Evolutionary conservation across 1,139 yeast genomes (phyloP), one percentile per base, ranked within the genome.

Genomic region (Suhomyces panamericanus): DNA sequence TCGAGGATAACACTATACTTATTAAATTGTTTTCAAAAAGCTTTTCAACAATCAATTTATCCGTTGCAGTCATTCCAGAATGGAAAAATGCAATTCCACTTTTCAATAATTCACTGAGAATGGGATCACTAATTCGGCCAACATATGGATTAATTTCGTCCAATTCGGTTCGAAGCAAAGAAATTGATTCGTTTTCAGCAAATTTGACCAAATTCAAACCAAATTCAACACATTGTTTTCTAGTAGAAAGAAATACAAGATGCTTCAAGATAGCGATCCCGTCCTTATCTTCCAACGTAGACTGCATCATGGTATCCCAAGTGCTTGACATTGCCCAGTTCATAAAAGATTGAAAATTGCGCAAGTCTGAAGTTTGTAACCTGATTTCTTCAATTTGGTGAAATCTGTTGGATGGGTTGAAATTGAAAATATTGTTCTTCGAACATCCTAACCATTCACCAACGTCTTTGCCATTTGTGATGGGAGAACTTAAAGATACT

Each of bases 391-490:
- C 78, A 29, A 88, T 57, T 2, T 85, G 81, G 36, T 67, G 61
- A 20, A 73, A 69, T 46, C 95, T 70, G 32, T 81, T 83, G 35
- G 70, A 67, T 0, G 95, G 84, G 17, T 82, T 75, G 60, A 86
- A 90, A 56, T 89, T 91, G 66, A 74, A 88, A 4, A 83, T 73
- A 38, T 80, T 73, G 32, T 67, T 72, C 44, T 70, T 73, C 29
- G 78, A 70, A 28, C 87, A 83, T 2, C 95, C 96, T 30, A 93
- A 64, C 96, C 98, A 95, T 48, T 85, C 88, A 1, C 88, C 95
- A 50, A 91, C 63, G 52, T 88, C 96, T 44, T 80, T 74, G 4
- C 86, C 88, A 58, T 85, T 86, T 0, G 95, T 80, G 31, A 91
- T 62, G 0, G 96, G 81, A 1, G 81, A 73, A 1, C 88, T 74